phyloP scores from a whole-genome alignment of 352 stramenopile genomes.

The Globisporangium solare region DNA sequence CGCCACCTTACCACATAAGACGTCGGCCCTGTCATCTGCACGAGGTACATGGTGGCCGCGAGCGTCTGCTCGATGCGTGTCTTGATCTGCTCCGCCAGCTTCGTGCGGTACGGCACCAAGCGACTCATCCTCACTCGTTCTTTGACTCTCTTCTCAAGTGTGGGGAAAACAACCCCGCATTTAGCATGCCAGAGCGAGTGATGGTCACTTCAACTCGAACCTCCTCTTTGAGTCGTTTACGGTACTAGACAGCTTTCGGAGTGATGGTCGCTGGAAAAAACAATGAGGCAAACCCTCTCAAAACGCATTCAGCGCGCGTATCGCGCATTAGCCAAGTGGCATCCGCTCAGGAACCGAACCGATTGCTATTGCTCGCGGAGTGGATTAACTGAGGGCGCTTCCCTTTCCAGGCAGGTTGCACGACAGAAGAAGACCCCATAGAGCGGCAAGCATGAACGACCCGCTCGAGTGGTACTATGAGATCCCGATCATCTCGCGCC shows the following conservation, averaged over 20 bases:
- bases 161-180: no score
- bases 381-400: neutral
- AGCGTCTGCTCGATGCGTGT: constrained; percentile 66
- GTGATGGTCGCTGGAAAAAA: neutral
- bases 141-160: neutral
- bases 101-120: constrained; percentile 57
- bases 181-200: constrained; percentile 5
- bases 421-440: neutral
- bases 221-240: neutral
- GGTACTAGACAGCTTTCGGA: neutral
- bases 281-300: neutral
- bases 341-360: constrained; percentile 8
- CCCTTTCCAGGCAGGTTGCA: constrained; percentile 4
- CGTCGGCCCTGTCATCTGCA: constrained; percentile 72
- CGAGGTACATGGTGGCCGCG: constrained; percentile 69
- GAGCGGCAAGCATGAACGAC: constrained; percentile 65
- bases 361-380: no score
- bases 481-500: constrained; percentile 96
- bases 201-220: constrained; percentile 27
- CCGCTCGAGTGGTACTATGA: constrained; percentile 97
- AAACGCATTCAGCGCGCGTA: constrained; percentile 1
- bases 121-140: constrained; percentile 38
- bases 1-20: constrained; percentile 45
- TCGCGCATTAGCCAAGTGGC: constrained; percentile 11
- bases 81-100: constrained; percentile 39